Conservation (phyloP, 805 yeast genomes). For the Isabelozyma heimii region DNA sequence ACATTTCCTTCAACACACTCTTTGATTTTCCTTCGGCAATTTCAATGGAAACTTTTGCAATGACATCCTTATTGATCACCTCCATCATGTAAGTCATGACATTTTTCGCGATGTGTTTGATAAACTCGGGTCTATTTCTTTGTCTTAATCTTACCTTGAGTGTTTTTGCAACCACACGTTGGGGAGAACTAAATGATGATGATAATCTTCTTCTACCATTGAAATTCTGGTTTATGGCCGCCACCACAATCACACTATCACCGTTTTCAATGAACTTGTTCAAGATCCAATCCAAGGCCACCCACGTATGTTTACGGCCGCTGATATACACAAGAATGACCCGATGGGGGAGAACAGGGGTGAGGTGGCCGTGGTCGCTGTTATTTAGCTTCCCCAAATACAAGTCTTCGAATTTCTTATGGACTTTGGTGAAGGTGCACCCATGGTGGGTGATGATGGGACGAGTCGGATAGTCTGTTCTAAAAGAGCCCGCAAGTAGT, state of each 20-base stretch:
- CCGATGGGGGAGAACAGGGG: constrained; percentile 49
- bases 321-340: constrained; percentile 61
- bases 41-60: constrained; percentile 57
- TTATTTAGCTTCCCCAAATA: constrained; percentile 36
- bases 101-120: constrained; percentile 44
- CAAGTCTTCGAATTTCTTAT: constrained; percentile 45
- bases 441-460: constrained; percentile 42
- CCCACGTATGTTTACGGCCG: constrained; percentile 81
- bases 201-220: constrained; percentile 6
- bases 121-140: constrained; percentile 46
- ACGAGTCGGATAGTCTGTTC: constrained; percentile 32
- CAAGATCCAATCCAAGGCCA: constrained; percentile 70
- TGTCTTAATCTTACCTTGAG: constrained; percentile 31
- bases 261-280: constrained; percentile 56
- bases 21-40: constrained; percentile 58
- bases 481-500: constrained; percentile 1
- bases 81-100: constrained; percentile 52
- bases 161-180: constrained; percentile 16
- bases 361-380: constrained; percentile 10
- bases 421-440: constrained; percentile 45
- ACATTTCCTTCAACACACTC: constrained; percentile 56
- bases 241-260: constrained; percentile 62
- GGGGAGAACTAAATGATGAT: constrained; percentile 10
- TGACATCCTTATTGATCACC: constrained; percentile 42
- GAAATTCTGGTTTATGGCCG: constrained; percentile 40